Percentiles rank a stretch among this genome's conserved stretches.
phyloP scores from a whole-genome alignment of 2,329 filamentous ascomycete genomes.

The Neopestalotiopsis sp. region DNA sequence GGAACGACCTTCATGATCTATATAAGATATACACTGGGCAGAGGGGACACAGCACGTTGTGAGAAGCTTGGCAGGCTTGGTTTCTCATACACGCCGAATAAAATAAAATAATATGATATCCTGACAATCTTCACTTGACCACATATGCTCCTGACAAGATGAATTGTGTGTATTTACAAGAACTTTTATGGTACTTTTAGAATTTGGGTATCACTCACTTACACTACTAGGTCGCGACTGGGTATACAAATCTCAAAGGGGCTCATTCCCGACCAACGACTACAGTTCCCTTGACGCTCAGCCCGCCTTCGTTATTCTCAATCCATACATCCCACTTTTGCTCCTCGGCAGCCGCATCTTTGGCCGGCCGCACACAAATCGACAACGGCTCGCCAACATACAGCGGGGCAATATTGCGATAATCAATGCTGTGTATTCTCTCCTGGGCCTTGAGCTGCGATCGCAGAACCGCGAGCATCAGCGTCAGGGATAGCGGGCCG shows the following conservation, averaged over 20 bases:
- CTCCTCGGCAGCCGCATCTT: constrained; percentile 26
- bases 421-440: constrained; percentile 66
- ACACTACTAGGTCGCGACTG: not conserved
- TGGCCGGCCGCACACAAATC: constrained; percentile 65
- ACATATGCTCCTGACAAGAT: not conserved
- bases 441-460: constrained; percentile 45
- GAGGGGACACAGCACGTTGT: not conserved
- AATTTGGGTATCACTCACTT: constrained; percentile 10
- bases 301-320: constrained; percentile 62
- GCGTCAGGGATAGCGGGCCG: constrained; percentile 78
- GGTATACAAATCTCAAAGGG: not conserved
- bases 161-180: not conserved
- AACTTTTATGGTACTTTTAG: not conserved
- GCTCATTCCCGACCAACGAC: not conserved
- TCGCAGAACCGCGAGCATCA: constrained; percentile 74
- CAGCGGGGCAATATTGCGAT: constrained; percentile 81
- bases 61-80: constrained; percentile 4
- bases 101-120: not conserved
- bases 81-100: not conserved
- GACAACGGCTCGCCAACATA: constrained; percentile 74
- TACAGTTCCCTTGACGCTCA: constrained; percentile 66
- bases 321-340: constrained; percentile 67
- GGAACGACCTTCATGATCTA: constrained; percentile 16
- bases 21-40: constrained; percentile 1
- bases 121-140: not conserved